phyloP scores from a whole-genome alignment of 1,139 yeast species.

The Yarrowia galli region DNA sequence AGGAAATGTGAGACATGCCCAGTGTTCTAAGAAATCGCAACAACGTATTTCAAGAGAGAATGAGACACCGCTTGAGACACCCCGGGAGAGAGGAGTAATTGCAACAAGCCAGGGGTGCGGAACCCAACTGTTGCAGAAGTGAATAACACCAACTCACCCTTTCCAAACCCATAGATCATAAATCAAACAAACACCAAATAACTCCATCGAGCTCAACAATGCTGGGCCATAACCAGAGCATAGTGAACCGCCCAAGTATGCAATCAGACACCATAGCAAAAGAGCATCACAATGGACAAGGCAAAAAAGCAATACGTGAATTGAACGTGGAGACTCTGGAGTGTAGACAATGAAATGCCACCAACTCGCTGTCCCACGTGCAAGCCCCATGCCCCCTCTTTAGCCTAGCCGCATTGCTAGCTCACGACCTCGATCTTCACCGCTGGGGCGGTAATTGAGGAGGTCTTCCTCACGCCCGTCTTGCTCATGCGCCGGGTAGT shows the following conservation, averaged over 20 bases:
- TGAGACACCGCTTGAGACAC: constrained; percentile 1
- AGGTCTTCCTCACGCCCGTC: background rate
- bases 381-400: background rate
- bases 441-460: background rate
- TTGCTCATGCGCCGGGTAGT: background rate
- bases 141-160: background rate
- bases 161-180: background rate
- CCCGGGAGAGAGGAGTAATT: too few relatives aligned
- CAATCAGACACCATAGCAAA: background rate
- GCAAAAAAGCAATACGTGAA: background rate
- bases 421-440: constrained; percentile 9
- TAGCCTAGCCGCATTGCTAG: constrained; percentile 7
- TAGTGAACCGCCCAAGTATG: background rate
- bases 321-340: background rate
- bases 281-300: background rate
- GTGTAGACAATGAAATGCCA: background rate
- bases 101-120: background rate
- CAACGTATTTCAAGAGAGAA: background rate
- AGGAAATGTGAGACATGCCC: background rate
- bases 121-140: background rate
- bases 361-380: background rate
- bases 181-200: background rate
- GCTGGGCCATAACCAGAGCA: background rate
- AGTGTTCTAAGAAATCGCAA: background rate
- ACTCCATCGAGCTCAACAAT: background rate